Evolutionary conservation across 2,329 filamentous ascomycete species (phyloP).

Genomic region (Fusarium marasasianum): DNA sequence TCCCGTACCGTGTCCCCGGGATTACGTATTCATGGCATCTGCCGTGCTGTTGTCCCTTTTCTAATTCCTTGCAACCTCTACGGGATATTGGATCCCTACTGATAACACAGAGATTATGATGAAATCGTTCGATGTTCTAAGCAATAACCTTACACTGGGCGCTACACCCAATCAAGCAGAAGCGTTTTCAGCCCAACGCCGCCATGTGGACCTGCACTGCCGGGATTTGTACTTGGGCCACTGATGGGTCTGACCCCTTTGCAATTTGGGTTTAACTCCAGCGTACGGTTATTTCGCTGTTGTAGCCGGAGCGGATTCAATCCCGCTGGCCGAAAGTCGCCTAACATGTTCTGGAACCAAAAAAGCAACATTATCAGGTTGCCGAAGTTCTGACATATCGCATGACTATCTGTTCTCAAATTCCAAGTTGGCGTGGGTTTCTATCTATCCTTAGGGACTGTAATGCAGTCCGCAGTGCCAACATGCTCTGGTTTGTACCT

Average conservation of each 20-base stretch:
- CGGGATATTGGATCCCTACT: background rate
- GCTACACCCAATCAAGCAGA: background rate
- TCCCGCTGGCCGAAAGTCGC: background rate
- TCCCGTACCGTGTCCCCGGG: background rate
- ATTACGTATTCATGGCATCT: background rate
- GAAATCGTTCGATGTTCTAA: background rate
- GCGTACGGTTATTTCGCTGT: background rate
- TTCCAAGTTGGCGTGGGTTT: background rate
- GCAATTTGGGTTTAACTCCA: background rate
- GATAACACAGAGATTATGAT: background rate
- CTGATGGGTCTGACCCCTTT: background rate
- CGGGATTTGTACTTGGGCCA: background rate
- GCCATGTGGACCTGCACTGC: background rate
- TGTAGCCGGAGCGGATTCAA: background rate
- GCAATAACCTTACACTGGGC: background rate
- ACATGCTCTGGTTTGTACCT: accelerated
- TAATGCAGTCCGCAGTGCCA: background rate
- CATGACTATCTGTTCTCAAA: accelerated
- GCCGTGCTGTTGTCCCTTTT: background rate
- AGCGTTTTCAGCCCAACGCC: background rate
- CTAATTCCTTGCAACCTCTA: no score
- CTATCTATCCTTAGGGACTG: background rate
- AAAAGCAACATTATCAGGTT: background rate
- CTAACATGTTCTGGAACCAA: background rate
- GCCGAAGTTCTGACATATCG: accelerated